phyloP scores from a whole-genome alignment of 192 early-diverging fungal genomes.

The Thoreauomyces humboldtii region DNA sequence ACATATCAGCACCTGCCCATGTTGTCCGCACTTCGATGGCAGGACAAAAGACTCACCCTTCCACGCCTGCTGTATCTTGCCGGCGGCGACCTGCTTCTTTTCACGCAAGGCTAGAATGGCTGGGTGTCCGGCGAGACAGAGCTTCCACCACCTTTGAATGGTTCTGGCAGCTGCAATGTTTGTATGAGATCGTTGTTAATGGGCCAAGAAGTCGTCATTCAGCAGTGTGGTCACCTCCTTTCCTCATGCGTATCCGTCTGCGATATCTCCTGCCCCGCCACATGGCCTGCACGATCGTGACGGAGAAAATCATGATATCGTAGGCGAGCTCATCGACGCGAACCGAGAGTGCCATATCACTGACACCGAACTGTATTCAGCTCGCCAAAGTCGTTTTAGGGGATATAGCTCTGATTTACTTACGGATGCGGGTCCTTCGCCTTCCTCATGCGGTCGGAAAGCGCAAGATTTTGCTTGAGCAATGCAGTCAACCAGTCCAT shows the following conservation, averaged over 20 bases:
- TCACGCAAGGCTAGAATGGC: not conserved
- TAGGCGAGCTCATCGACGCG: not conserved
- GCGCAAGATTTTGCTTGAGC: conserved; percentile 10
- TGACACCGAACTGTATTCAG: too few species aligned
- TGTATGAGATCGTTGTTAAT: too few species aligned
- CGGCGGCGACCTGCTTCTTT: not conserved
- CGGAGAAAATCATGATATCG: conserved; percentile 2
- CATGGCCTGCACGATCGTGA: not conserved
- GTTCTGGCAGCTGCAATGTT: not conserved
- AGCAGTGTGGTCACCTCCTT: conserved; percentile 14
- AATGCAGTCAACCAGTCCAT: conserved; percentile 18
- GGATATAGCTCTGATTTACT: too few species aligned
- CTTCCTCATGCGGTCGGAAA: conserved; percentile 1
- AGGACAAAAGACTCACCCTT: not conserved
- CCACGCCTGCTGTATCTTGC: not conserved
- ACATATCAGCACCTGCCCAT: not conserved
- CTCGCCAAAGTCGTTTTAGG: too few species aligned
- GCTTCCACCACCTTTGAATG: not conserved
- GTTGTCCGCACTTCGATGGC: not conserved
- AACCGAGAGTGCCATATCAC: conserved; percentile 8
- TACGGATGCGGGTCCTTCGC: not conserved
- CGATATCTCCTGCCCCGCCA: conserved; percentile 13
- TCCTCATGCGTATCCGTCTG: not conserved
- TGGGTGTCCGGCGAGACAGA: too few species aligned
- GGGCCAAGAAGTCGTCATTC: too few species aligned